Evolutionary conservation across 129 eudicot species (phyloP).

Genomic region (Helichrysum umbraculigerum): DNA sequence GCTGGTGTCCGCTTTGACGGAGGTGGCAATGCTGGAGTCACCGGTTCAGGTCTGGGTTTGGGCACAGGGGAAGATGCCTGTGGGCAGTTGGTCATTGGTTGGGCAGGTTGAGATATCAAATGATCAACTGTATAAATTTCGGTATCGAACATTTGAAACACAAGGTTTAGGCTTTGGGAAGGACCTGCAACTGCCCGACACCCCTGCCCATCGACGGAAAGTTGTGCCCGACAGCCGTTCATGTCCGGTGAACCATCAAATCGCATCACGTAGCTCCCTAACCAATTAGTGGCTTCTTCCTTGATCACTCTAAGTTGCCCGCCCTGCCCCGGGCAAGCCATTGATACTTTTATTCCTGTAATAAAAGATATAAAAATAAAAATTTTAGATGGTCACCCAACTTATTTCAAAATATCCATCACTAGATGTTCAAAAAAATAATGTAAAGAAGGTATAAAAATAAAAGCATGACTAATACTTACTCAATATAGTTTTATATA

Average conservation of each 20-base stretch:
- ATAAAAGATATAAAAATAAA: neutral
- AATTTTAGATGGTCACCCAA: neutral
- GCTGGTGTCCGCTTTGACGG: slow-evolving; percentile 34
- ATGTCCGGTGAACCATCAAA: slow-evolving; percentile 76
- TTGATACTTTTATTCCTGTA: slow-evolving; percentile 68
- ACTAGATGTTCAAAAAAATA: too few species aligned
- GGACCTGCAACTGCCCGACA: slow-evolving; percentile 79
- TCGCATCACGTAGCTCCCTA: slow-evolving; percentile 73
- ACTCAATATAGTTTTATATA: neutral
- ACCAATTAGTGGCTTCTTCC: slow-evolving; percentile 64
- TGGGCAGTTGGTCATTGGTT: slow-evolving; percentile 82
- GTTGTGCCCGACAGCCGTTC: slow-evolving; percentile 51
- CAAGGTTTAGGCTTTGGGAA: slow-evolving; percentile 43
- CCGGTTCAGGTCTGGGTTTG: slow-evolving; percentile 24
- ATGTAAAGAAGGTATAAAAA: too few species aligned
- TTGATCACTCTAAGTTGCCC: slow-evolving; percentile 47
- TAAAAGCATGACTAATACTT: neutral
- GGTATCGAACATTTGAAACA: slow-evolving; percentile 70
- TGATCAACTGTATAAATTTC: slow-evolving; percentile 64
- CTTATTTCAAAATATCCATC: too few species aligned
- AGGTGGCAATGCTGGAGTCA: slow-evolving; percentile 38
- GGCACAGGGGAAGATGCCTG: slow-evolving; percentile 42
- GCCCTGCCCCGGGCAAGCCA: slow-evolving; percentile 69
- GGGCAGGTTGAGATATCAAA: slow-evolving; percentile 78
- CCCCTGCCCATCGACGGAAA: slow-evolving; percentile 54